Percentiles rank a stretch among this genome's conserved stretches.
These are phyloP conservation scores for Ceratobasidium sp. DNA, from an alignment of 1,284 basidiomycete species.

Conservation along the genomic window DNA sequence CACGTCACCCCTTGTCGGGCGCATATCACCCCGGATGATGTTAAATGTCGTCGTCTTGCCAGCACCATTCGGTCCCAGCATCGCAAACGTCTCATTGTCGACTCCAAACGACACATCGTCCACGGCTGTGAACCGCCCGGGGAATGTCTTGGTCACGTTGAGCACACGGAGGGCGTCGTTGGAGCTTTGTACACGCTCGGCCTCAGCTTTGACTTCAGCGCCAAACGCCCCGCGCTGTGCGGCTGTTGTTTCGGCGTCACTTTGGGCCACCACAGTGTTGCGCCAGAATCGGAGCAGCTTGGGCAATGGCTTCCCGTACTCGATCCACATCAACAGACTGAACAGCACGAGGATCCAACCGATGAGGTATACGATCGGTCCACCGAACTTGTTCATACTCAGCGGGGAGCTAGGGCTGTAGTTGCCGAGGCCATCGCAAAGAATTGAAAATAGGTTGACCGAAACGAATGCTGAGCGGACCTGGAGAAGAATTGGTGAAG, in stretches of 20 bases:
- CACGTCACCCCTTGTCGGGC: slow-evolving; percentile 73
- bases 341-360: slow-evolving; percentile 66
- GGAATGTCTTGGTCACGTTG: slow-evolving; percentile 72
- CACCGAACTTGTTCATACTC: slow-evolving; percentile 71
- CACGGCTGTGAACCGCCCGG: slow-evolving; percentile 66
- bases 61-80: slow-evolving; percentile 84
- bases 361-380: slow-evolving; percentile 79
- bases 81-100: slow-evolving; percentile 70
- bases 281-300: slow-evolving; percentile 35
- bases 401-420: slow-evolving; percentile 64
- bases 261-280: slow-evolving; percentile 30
- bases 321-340: slow-evolving; percentile 67
- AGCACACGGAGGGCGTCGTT: slow-evolving; percentile 71
- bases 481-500: slow-evolving; percentile 51
- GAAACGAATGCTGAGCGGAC: slow-evolving; percentile 76
- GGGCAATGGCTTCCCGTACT: slow-evolving; percentile 64
- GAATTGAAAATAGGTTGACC: slow-evolving; percentile 78
- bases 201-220: slow-evolving; percentile 68
- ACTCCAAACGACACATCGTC: slow-evolving; percentile 80
- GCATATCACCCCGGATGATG: slow-evolving; percentile 73
- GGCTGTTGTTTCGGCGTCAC: neutral
- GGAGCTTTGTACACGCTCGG: slow-evolving; percentile 61
- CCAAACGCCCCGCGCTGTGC: slow-evolving; percentile 31
- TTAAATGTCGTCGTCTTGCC: slow-evolving; percentile 83
- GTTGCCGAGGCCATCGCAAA: slow-evolving; percentile 69